These are phyloP conservation scores for Zizania latifolia DNA, from an alignment of 176 grass and related monocot genomes.

Conservation along the genomic window DNA sequence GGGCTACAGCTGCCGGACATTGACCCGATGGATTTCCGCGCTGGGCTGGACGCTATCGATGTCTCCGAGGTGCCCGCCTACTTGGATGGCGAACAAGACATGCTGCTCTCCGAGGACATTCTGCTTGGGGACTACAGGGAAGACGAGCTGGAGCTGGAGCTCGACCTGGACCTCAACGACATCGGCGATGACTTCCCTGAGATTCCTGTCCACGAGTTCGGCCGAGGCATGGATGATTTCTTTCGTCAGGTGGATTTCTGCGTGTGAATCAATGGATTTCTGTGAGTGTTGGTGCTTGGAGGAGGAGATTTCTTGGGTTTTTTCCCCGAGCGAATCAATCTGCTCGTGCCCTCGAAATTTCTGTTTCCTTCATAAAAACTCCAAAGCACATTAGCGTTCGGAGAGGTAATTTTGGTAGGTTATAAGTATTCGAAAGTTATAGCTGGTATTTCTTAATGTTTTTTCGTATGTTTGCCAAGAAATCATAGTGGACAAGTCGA, in stretches of 20 bases:
- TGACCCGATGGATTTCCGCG: constrained; percentile 47
- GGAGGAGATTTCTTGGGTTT: constrained; percentile 47
- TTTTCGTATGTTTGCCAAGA: constrained; percentile 24
- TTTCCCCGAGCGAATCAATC: constrained; percentile 30
- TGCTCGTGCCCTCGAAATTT: constrained; percentile 34
- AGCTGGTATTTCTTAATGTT: neutral
- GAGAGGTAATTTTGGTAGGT: constrained; percentile 50
- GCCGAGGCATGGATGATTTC: constrained; percentile 39
- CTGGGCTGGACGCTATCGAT: constrained; percentile 24
- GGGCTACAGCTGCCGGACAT: constrained; percentile 33
- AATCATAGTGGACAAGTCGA: constrained; percentile 31
- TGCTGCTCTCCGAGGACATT: neutral
- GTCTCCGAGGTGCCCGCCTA: constrained; percentile 5
- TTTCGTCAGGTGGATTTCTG: constrained; percentile 38
- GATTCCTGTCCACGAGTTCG: constrained; percentile 20
- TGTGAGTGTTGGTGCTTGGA: constrained; percentile 14
- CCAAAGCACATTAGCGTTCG: constrained; percentile 14
- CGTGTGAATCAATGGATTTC: constrained; percentile 35
- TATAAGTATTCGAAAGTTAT: constrained; percentile 37
- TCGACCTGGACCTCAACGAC: constrained; percentile 36
- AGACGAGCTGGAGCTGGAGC: too few relatives aligned
- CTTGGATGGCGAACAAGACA: constrained; percentile 29
- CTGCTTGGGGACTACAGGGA: constrained; percentile 23
- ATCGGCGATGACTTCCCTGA: constrained; percentile 34
- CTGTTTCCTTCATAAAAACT: neutral